Conservation (phyloP, 2,329 filamentous ascomycete species). For the Xylariaceae sp. region DNA sequence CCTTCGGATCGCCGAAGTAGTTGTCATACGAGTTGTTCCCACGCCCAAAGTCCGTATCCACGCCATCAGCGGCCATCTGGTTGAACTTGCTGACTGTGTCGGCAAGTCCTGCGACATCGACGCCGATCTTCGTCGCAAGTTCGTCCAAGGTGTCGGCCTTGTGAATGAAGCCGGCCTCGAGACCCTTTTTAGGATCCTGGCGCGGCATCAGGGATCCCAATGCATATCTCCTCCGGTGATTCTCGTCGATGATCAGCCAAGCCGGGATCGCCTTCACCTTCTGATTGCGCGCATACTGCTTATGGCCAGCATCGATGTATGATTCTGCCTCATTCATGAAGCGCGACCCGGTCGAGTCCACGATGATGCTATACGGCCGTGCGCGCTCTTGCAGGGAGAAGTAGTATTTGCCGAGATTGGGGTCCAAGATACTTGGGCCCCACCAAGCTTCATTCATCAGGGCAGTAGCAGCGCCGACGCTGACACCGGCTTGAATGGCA, state of each 20-base stretch:
- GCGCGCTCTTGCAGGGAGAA: slow-evolving; percentile 28
- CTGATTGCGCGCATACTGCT: background rate
- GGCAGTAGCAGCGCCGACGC: slow-evolving; percentile 27
- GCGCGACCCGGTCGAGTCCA: slow-evolving; percentile 29
- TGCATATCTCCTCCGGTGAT: slow-evolving; percentile 28
- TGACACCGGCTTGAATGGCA: slow-evolving; percentile 25
- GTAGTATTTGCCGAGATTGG: slow-evolving; percentile 13
- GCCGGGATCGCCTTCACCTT: slow-evolving; percentile 26
- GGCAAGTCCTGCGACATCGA: background rate
- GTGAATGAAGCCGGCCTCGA: background rate
- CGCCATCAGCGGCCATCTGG: background rate
- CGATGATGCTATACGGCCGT: slow-evolving; percentile 32
- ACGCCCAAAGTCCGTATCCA: background rate
- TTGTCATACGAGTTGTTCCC: background rate
- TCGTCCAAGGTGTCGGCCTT: background rate
- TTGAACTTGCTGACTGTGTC: background rate
- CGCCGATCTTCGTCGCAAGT: background rate
- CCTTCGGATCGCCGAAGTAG: background rate
- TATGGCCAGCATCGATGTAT: slow-evolving; percentile 26
- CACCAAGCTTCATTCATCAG: slow-evolving; percentile 33
- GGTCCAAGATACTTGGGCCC: slow-evolving; percentile 29
- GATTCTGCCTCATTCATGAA: slow-evolving; percentile 33
- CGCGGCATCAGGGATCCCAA: slow-evolving; percentile 5
- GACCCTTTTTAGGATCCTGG: slow-evolving; percentile 1
- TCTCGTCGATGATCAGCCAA: slow-evolving; percentile 30